These are phyloP conservation scores for Mycena kentingensis DNA, from an alignment of 768 basidiomycete species.

Conservation along the genomic window DNA sequence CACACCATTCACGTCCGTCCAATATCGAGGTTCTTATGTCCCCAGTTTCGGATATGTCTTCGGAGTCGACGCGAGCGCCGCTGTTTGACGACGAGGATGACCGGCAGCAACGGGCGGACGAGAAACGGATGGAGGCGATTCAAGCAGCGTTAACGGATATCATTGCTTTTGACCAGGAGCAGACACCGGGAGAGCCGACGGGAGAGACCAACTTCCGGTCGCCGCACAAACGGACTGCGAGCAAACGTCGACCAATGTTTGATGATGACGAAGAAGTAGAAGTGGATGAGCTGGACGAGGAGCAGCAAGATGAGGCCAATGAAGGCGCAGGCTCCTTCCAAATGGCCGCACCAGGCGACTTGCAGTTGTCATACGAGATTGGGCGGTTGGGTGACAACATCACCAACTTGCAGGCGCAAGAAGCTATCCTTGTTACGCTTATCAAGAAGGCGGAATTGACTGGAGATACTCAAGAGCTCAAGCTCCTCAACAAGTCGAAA, in stretches of 20 bases:
- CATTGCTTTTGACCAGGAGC: slow-evolving; percentile 78
- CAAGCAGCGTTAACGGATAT: slow-evolving; percentile 96
- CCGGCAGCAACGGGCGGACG: slow-evolving; percentile 66
- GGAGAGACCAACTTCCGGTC: slow-evolving; percentile 18
- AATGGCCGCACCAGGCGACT: slow-evolving; percentile 84
- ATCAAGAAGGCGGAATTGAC: slow-evolving; percentile 95
- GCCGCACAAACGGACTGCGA: slow-evolving; percentile 4
- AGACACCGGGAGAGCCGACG: slow-evolving; percentile 16
- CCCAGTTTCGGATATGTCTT: slow-evolving; percentile 52
- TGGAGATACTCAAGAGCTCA: slow-evolving; percentile 85
- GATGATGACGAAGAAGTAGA: slow-evolving; percentile 56
- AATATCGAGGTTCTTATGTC: slow-evolving; percentile 87
- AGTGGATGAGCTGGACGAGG: slow-evolving; percentile 48
- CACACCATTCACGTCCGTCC: slow-evolving; percentile 39
- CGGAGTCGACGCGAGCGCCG: slow-evolving; percentile 65
- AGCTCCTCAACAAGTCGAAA: slow-evolving; percentile 79
- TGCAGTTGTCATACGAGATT: slow-evolving; percentile 88
- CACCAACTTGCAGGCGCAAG: slow-evolving; percentile 75
- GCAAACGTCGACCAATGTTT: slow-evolving; percentile 36
- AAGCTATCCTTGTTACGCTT: slow-evolving; percentile 79
- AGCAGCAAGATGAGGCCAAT: slow-evolving; percentile 45
- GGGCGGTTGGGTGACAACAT: slow-evolving; percentile 76
- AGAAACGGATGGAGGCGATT: slow-evolving; percentile 91
- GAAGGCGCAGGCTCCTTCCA: slow-evolving; percentile 59
- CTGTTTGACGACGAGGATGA: slow-evolving; percentile 84